Conservation (phyloP, 345 rosid genomes). For the Luvunga scandens region DNA sequence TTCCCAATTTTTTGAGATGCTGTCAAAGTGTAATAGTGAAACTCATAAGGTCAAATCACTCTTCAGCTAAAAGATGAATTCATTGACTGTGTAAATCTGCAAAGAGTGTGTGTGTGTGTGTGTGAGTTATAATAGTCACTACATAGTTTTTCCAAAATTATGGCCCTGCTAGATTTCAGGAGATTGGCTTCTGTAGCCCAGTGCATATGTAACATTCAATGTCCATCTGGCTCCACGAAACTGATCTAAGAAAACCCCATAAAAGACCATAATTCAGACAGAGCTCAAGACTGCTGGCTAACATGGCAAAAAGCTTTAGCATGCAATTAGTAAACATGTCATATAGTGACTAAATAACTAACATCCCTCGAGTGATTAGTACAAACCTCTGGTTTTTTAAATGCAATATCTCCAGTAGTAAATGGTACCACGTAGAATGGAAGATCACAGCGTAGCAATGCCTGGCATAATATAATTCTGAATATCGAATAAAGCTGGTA, state of each 20-base stretch:
- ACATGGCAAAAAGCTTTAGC: not conserved
- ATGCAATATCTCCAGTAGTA: constrained; percentile 53
- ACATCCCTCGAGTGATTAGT: not conserved
- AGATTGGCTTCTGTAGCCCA: not conserved
- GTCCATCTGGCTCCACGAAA: not conserved
- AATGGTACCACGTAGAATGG: constrained; percentile 90
- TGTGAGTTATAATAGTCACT: not conserved
- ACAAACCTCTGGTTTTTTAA: constrained; percentile 85
- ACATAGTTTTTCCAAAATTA: not conserved
- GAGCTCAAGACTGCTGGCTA: not conserved
- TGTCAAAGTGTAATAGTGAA: not conserved
- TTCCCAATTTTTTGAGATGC: not conserved
- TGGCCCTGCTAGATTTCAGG: not conserved
- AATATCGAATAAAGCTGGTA: not conserved
- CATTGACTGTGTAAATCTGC: not conserved
- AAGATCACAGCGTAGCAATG: constrained; percentile 78
- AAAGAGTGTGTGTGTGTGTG: not conserved
- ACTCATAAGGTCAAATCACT: not conserved
- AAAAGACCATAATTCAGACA: not conserved
- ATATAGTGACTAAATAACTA: not conserved
- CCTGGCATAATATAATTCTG: constrained; percentile 40
- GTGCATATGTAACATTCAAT: not conserved
- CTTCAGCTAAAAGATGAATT: not conserved
- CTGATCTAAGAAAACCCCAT: not conserved
- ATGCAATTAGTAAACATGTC: not conserved